phyloP scores from a whole-genome alignment of 2,329 filamentous ascomycete genomes.

The Cyphellophora attinorum region DNA sequence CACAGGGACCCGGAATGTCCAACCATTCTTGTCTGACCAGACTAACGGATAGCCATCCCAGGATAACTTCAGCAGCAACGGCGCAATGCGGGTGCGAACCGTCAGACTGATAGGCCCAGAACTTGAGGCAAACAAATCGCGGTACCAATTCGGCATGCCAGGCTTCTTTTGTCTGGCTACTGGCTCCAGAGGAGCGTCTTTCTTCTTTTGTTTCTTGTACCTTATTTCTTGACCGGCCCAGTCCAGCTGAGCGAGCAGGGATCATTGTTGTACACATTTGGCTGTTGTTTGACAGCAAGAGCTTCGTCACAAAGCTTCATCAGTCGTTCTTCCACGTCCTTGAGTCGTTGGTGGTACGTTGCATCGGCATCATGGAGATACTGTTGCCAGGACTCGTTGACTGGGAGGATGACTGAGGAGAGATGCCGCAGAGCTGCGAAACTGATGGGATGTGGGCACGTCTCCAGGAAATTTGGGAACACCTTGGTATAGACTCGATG shows the following conservation, averaged over 20 bases:
- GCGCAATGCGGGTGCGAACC: constrained; percentile 79
- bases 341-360: constrained; percentile 67
- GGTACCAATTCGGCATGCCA: constrained; percentile 94
- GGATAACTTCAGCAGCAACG: constrained; percentile 68
- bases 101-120: constrained; percentile 61
- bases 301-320: constrained; percentile 67
- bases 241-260: constrained; percentile 87
- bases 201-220: constrained; percentile 87
- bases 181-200: constrained; percentile 66
- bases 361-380: constrained; percentile 79
- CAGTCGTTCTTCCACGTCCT: constrained; percentile 69
- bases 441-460: constrained; percentile 93
- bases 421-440: constrained; percentile 89
- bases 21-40: constrained; percentile 89
- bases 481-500: constrained; percentile 91
- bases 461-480: constrained; percentile 78
- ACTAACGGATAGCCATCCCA: constrained; percentile 87
- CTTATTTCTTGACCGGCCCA: constrained; percentile 90
- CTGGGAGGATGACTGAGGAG: constrained; percentile 85
- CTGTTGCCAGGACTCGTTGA: constrained; percentile 76
- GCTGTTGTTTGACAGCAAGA: constrained; percentile 59
- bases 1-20: constrained; percentile 73
- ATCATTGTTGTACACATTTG: constrained; percentile 63
- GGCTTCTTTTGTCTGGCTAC: constrained; percentile 83
- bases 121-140: constrained; percentile 70